Conservation (phyloP, 2,329 filamentous ascomycete species). For the Albifimbria verrucaria region DNA sequence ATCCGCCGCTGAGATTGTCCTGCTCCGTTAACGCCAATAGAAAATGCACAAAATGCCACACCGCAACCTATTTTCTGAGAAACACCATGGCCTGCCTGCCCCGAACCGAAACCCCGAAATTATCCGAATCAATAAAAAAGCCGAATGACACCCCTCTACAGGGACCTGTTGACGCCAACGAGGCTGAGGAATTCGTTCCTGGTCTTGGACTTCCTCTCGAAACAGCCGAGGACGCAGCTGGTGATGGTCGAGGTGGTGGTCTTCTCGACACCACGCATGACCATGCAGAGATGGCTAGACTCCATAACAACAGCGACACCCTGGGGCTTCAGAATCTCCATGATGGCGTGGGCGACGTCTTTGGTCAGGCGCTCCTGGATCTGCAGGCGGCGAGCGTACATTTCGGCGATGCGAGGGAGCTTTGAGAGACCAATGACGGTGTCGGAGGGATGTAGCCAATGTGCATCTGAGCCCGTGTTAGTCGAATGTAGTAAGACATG, state of each 20-base stretch:
- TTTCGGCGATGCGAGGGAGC: constrained; percentile 90
- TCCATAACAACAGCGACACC: constrained; percentile 98
- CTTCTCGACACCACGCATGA: constrained; percentile 98
- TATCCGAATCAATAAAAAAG: not conserved
- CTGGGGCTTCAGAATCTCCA: constrained; percentile 88
- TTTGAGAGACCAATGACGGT: constrained; percentile 95
- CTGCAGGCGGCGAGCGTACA: constrained; percentile 91
- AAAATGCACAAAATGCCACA: not conserved
- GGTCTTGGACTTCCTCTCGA: constrained; percentile 89
- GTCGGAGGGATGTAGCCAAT: constrained; percentile 95
- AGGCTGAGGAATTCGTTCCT: constrained; percentile 93
- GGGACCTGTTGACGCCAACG: constrained; percentile 52
- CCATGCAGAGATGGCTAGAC: constrained; percentile 95
- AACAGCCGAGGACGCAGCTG: constrained; percentile 95
- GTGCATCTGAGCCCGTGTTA: constrained; percentile 70
- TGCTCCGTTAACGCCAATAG: not conserved
- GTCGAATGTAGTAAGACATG: not conserved
- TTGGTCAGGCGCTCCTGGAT: constrained; percentile 96
- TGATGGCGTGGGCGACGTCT: constrained; percentile 90
- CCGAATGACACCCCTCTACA: not conserved
- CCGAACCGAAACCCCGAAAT: not conserved
- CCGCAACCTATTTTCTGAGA: not conserved
- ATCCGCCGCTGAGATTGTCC: not conserved
- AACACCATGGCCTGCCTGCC: not conserved
- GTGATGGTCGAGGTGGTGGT: constrained; percentile 84